phyloP scores from a whole-genome alignment of 352 stramenopile genomes.

The Phytophthora macrochlamydospora region DNA sequence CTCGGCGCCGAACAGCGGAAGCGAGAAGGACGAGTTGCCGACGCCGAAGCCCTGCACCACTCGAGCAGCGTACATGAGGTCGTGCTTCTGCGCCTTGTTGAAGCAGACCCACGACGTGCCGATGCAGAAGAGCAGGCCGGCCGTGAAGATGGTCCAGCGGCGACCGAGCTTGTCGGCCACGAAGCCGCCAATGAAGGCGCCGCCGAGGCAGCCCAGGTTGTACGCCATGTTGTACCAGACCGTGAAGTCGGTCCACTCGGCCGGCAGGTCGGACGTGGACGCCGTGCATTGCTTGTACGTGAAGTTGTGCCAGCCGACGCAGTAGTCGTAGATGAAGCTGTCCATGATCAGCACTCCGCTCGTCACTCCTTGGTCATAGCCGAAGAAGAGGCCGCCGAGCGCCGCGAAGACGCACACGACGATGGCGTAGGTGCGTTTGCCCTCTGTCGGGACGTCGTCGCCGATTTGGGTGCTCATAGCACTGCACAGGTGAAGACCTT shows the following conservation, averaged over 20 bases:
- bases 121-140: conserved; percentile 31
- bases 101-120: conserved; percentile 29
- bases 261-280: conserved; percentile 11
- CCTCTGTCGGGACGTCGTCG: conserved; percentile 27
- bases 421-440: conserved; percentile 34
- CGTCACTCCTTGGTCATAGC: conserved; percentile 22
- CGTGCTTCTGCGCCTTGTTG: conserved; percentile 21
- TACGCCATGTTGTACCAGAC: conserved; percentile 31
- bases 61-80: conserved; percentile 17
- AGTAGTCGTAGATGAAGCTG: conserved; percentile 26
- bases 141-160: conserved; percentile 31
- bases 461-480: conserved; percentile 13
- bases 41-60: conserved; percentile 30
- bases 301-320: conserved; percentile 30
- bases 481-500: conserved; percentile 1
- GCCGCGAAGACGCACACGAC: conserved; percentile 18
- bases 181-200: conserved; percentile 17
- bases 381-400: conserved; percentile 19
- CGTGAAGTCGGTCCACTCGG: conserved; percentile 21
- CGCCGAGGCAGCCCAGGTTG: conserved; percentile 18
- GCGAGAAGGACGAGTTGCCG: conserved; percentile 23
- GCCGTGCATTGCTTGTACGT: conserved; percentile 21
- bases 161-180: conserved; percentile 23
- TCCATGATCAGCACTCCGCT: conserved; percentile 22
- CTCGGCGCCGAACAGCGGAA: conserved; percentile 17